phyloP scores from a whole-genome alignment of 2,329 filamentous ascomycete genomes.

The Fusarium sp. region DNA sequence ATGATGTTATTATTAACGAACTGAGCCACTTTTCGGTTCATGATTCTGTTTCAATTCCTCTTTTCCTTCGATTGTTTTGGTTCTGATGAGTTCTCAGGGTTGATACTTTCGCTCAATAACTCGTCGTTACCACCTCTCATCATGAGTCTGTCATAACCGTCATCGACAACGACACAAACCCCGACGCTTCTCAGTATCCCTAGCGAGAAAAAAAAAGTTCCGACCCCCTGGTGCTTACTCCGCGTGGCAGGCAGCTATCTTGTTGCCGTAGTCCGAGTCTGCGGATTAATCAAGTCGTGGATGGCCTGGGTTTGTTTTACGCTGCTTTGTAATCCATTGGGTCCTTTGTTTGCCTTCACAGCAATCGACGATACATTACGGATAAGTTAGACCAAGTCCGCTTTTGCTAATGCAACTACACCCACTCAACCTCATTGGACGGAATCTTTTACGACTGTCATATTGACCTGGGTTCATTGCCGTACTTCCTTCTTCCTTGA shows the following conservation, averaged over 20 bases:
- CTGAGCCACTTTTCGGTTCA: constrained; percentile 9
- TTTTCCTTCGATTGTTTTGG: not conserved
- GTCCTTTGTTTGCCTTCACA: constrained; percentile 8
- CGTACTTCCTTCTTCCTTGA: constrained; percentile 15
- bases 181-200: not conserved
- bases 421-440: constrained; percentile 15
- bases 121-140: constrained; percentile 3
- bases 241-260: constrained; percentile 20
- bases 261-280: constrained; percentile 35
- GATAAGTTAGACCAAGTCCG: constrained; percentile 7
- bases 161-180: constrained; percentile 25
- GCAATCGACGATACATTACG: constrained; percentile 16
- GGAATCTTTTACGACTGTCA: constrained; percentile 23
- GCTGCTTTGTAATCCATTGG: constrained; percentile 42
- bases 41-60: not conserved
- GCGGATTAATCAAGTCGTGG: not conserved
- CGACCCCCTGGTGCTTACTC: constrained; percentile 24
- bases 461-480: constrained; percentile 28
- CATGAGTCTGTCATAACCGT: constrained; percentile 19
- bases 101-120: not conserved
- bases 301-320: not conserved
- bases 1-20: constrained; percentile 28
- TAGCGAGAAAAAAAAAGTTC: not conserved
- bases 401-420: constrained; percentile 25
- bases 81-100: not conserved